phyloP scores from a whole-genome alignment of 2,329 filamentous ascomycete species.

The Diaporthe sp. region DNA sequence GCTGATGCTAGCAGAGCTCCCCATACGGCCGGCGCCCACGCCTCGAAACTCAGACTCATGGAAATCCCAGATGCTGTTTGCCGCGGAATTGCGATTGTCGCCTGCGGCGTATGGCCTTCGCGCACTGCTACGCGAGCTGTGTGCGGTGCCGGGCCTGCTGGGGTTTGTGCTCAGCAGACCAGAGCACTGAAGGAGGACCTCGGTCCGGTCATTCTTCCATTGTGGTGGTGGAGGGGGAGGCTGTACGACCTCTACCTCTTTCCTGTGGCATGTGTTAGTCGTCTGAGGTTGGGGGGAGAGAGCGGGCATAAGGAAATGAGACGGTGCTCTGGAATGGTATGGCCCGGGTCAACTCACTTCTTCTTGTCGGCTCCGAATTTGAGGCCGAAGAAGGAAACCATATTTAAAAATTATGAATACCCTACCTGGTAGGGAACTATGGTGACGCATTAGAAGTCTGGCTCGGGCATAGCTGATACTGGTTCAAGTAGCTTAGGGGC shows the following conservation, averaged over 20 bases:
- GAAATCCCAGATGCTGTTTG: constrained; percentile 38
- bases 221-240: constrained; percentile 32
- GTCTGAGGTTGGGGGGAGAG: neutral
- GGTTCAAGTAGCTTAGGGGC: too few relatives aligned
- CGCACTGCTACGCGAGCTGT: constrained; percentile 19
- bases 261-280: constrained; percentile 35
- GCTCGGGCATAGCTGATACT: neutral
- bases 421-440: neutral
- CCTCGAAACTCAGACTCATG: constrained; percentile 38
- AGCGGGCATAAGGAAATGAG: neutral
- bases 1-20: constrained; percentile 25
- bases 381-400: constrained; percentile 73
- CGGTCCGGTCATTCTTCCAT: constrained; percentile 41
- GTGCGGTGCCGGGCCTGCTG: constrained; percentile 25
- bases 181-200: constrained; percentile 32
- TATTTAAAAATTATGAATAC: constrained; percentile 45
- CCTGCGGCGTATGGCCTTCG: constrained; percentile 41
- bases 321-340: neutral
- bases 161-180: constrained; percentile 18
- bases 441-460: neutral
- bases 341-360: constrained; percentile 59
- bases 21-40: neutral
- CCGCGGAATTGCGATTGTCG: constrained; percentile 1
- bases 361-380: constrained; percentile 70
- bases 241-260: constrained; percentile 12